Evolutionary conservation across 768 basidiomycete genomes (phyloP).

Genomic region (Pisolithus marmoratus): DNA sequence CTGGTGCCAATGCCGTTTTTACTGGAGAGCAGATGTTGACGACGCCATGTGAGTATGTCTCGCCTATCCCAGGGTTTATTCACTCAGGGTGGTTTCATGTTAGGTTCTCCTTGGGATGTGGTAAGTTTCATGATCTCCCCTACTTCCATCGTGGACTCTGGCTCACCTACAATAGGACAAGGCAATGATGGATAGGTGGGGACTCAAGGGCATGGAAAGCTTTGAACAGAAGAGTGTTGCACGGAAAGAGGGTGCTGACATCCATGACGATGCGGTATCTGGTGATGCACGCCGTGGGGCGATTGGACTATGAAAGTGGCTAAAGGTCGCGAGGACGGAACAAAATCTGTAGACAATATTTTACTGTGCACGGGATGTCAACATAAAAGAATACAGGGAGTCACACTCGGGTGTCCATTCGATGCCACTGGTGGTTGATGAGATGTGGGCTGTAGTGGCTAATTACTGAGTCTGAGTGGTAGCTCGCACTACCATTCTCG

Average conservation of each 20-base stretch:
- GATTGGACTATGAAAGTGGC: neutral
- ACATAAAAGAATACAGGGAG: too few relatives aligned
- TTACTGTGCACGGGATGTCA: neutral
- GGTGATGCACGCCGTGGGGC: neutral
- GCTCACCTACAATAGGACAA: slow-evolving; percentile 56
- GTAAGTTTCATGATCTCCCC: slow-evolving; percentile 27
- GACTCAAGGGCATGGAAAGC: slow-evolving; percentile 83
- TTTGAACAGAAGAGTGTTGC: slow-evolving; percentile 72
- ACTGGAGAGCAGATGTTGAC: slow-evolving; percentile 99
- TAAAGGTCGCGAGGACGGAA: too few relatives aligned
- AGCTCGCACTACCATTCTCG: too few relatives aligned
- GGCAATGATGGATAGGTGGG: slow-evolving; percentile 90
- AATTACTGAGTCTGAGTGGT: too few relatives aligned
- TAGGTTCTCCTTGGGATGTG: slow-evolving; percentile 94
- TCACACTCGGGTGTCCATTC: too few relatives aligned
- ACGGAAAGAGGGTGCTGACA: slow-evolving; percentile 42
- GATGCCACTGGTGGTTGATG: too few relatives aligned
- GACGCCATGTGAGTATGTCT: slow-evolving; percentile 71
- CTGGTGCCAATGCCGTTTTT: slow-evolving; percentile 96
- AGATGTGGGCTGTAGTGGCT: too few relatives aligned
- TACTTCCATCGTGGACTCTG: too few relatives aligned
- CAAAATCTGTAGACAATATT: too few relatives aligned
- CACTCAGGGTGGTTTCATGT: slow-evolving; percentile 5
- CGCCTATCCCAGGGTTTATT: neutral
- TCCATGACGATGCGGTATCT: slow-evolving; percentile 6